These are phyloP conservation scores for Claviceps sp. DNA, from an alignment of 2,329 filamentous ascomycete genomes.

Conservation along the genomic window DNA sequence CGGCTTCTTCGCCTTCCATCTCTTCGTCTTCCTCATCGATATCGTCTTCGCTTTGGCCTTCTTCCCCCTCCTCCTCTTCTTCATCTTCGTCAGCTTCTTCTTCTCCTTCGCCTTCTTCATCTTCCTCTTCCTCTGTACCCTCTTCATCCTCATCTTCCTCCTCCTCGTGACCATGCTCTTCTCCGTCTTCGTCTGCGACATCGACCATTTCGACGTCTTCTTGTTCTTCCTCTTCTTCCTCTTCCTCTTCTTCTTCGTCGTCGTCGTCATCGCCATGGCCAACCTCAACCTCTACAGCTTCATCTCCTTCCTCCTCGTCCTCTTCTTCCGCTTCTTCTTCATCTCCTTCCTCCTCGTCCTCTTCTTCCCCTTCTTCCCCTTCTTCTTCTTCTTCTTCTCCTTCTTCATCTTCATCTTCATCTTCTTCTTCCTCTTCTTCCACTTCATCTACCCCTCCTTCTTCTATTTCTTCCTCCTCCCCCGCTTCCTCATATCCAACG, in stretches of 20 bases:
- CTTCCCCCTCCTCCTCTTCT: constrained; percentile 2
- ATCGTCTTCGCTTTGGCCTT: constrained; percentile 4
- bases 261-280: constrained; percentile 7
- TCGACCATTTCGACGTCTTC: constrained; percentile 9
- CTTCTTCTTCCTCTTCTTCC: constrained; percentile 1
- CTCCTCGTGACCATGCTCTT: constrained; percentile 8
- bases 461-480: background rate
- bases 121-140: constrained; percentile 5
- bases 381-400: constrained; percentile 6
- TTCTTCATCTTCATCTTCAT: constrained; percentile 4
- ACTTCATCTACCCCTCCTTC: background rate
- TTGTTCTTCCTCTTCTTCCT: constrained; percentile 13
- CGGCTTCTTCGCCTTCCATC: background rate
- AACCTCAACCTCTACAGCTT: constrained; percentile 9
- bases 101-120: constrained; percentile 5
- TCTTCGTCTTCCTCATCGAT: constrained; percentile 7
- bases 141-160: constrained; percentile 8
- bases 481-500: constrained; percentile 7
- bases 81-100: constrained; percentile 11
- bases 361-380: constrained; percentile 7
- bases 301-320: constrained; percentile 1
- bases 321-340: constrained; percentile 8
- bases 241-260: background rate
- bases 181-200: constrained; percentile 4
- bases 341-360: constrained; percentile 4